phyloP scores from a whole-genome alignment of 2,329 filamentous ascomycete genomes.

The Xylaria sp. region DNA sequence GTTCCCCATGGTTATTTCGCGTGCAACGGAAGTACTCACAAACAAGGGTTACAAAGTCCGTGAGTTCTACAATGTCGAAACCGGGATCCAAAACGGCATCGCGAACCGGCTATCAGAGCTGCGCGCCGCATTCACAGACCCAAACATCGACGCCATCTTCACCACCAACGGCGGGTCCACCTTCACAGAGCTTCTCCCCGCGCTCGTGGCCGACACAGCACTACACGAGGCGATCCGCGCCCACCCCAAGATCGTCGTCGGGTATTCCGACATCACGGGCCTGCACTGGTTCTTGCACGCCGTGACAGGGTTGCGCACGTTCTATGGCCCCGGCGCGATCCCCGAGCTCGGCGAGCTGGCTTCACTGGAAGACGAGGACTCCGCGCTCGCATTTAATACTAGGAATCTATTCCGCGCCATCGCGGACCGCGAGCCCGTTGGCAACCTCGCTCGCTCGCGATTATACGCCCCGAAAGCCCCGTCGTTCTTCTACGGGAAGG shows the following conservation, averaged over 20 bases:
- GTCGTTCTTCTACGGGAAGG: conserved; percentile 36
- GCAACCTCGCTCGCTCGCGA: conserved; percentile 48
- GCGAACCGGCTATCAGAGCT: conserved; percentile 52
- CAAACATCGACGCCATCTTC: conserved; percentile 50
- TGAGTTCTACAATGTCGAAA: conserved; percentile 46
- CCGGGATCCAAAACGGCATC: conserved; percentile 50
- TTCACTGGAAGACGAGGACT: conserved; percentile 40
- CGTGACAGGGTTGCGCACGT: conserved; percentile 53
- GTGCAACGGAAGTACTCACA: conserved; percentile 47
- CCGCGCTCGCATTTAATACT: conserved; percentile 47
- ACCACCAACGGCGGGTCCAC: conserved; percentile 54
- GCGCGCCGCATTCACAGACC: conserved; percentile 52
- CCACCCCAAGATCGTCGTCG: conserved; percentile 55
- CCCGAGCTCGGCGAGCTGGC: conserved; percentile 52
- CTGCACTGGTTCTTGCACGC: conserved; percentile 56
- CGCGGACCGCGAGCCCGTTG: conserved; percentile 42
- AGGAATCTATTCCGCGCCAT: conserved; percentile 50
- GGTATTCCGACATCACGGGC: conserved; percentile 55
- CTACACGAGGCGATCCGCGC: conserved; percentile 49
- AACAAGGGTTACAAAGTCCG: conserved; percentile 51
- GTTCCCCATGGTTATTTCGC: conserved; percentile 45
- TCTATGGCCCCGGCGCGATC: conserved; percentile 55
- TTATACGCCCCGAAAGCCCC: conserved; percentile 46
- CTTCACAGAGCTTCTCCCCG: conserved; percentile 54
- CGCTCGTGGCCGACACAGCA: conserved; percentile 50